phyloP scores from a whole-genome alignment of 202 grass and related monocot genomes.

The Bolboschoenoplectus hybrid region DNA sequence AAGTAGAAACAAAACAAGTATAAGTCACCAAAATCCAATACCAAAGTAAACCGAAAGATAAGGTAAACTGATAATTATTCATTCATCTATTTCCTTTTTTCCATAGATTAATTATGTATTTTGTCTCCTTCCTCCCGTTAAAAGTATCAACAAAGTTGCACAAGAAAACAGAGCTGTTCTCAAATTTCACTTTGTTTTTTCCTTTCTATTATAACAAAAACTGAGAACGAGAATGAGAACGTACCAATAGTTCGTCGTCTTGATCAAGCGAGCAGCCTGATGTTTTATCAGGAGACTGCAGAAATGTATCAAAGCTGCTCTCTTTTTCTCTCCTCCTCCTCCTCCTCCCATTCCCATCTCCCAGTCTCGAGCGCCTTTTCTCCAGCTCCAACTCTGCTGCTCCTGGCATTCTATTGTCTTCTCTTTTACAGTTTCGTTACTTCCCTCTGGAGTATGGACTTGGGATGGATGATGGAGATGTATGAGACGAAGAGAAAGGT shows the following conservation, averaged over 20 bases:
- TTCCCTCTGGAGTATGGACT: not conserved
- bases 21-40: not conserved
- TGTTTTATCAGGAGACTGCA: constrained; percentile 22
- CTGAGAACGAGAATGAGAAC: not conserved
- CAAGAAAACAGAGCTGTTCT: not conserved
- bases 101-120: not conserved
- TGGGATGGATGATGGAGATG: not conserved
- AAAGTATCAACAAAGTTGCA: not conserved
- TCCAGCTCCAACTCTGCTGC: constrained; percentile 31
- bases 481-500: constrained; percentile 41
- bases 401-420: constrained; percentile 39
- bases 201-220: not conserved
- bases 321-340: constrained; percentile 31
- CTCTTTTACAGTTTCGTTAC: constrained; percentile 8
- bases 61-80: not conserved
- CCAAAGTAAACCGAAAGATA: constrained; percentile 16
- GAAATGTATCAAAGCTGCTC: constrained; percentile 9
- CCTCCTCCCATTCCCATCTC: constrained; percentile 31
- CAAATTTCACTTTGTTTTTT: not conserved
- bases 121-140: not conserved
- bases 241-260: constrained; percentile 32
- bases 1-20: constrained; percentile 26
- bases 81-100: not conserved
- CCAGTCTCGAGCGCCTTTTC: constrained; percentile 29
- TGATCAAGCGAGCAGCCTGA: constrained; percentile 16